Evolutionary conservation across 805 yeast genomes (phyloP).

Genomic region (Grigorovia yakushimaensis): DNA sequence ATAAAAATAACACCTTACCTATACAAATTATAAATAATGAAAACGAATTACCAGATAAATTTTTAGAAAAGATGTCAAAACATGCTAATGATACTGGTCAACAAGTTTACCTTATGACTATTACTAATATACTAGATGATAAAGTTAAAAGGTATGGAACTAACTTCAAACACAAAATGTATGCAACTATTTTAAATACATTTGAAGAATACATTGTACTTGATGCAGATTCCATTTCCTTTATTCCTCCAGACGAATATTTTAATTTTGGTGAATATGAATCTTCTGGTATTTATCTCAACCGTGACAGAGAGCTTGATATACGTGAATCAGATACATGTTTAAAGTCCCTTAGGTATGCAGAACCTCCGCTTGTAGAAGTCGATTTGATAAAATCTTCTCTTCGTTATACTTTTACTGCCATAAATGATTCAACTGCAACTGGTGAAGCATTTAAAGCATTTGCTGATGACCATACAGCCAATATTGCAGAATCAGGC

Average conservation of each 20-base stretch:
- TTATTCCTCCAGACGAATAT: slow-evolving; percentile 31
- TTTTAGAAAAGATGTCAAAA: slow-evolving; percentile 5
- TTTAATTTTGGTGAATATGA: slow-evolving; percentile 13
- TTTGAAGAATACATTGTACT: slow-evolving; percentile 41
- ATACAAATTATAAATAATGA: slow-evolving; percentile 34
- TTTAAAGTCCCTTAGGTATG: not conserved
- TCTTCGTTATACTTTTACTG: not conserved
- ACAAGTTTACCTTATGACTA: slow-evolving; percentile 16
- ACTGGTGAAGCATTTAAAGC: not conserved
- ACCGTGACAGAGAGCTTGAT: not conserved
- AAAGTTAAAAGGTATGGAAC: slow-evolving; percentile 10
- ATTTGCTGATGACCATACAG: not conserved
- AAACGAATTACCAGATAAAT: slow-evolving; percentile 12
- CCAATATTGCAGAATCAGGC: not conserved
- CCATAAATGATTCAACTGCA: not conserved
- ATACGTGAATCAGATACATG: not conserved
- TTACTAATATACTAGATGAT: slow-evolving; percentile 11
- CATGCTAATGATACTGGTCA: slow-evolving; percentile 11
- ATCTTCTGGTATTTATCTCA: slow-evolving; percentile 10
- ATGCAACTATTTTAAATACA: slow-evolving; percentile 39
- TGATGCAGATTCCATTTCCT: slow-evolving; percentile 43
- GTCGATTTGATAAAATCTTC: not conserved
- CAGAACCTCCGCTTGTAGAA: slow-evolving; percentile 1
- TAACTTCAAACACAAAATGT: slow-evolving; percentile 36
- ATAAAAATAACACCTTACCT: slow-evolving; percentile 30